Conservation (phyloP, 257 asterid species). For the Solanum peruvianum region DNA sequence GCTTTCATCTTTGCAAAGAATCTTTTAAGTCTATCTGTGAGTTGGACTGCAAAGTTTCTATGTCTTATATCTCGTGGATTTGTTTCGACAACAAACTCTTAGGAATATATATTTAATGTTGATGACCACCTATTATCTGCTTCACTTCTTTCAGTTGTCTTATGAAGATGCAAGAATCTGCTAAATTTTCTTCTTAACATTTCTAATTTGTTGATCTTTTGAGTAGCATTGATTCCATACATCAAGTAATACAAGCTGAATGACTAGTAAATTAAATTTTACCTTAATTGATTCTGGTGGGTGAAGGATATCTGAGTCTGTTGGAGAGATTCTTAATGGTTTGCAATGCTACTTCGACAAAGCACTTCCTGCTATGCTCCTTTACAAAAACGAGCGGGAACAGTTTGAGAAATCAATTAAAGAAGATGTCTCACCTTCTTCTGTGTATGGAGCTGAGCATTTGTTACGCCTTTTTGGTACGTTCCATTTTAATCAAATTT, state of each 20-base stretch:
- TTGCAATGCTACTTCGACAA: conserved; percentile 55
- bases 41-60: background rate
- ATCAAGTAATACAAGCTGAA: background rate
- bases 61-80: background rate
- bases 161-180: background rate
- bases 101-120: background rate
- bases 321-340: conserved; percentile 43
- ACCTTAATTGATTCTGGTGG: conserved; percentile 6
- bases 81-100: background rate
- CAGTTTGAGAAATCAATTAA: conserved; percentile 34
- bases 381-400: conserved; percentile 58
- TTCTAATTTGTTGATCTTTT: background rate
- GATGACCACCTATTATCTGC: background rate
- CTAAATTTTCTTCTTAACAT: background rate
- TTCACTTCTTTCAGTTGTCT: background rate
- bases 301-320: conserved; percentile 39
- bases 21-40: background rate
- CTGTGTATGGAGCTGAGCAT: conserved; percentile 76
- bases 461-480: conserved; percentile 68
- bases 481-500: background rate
- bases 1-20: background rate
- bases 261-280: background rate
- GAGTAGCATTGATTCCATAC: background rate
- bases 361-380: conserved; percentile 56
- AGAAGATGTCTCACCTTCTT: conserved; percentile 39